Evolutionary conservation across 352 stramenopile genomes (phyloP).

Genomic region (Chrysophaeum taylorii): DNA sequence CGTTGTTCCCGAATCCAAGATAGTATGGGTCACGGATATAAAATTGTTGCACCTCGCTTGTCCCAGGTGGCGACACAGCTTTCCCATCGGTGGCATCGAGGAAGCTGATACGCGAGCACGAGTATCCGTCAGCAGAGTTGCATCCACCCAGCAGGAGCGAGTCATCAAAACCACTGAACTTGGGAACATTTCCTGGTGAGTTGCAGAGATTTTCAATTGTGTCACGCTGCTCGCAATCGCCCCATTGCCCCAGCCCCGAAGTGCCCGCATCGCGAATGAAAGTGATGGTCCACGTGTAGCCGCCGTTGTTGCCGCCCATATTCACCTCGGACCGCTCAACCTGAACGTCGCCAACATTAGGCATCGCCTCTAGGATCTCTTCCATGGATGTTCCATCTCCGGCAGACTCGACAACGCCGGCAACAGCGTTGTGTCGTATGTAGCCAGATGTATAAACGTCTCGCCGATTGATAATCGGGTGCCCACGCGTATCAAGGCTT

Average conservation of each 20-base stretch:
- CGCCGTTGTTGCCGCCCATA: slow-evolving; percentile 55
- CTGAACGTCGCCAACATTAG: slow-evolving; percentile 80
- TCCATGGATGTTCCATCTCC: slow-evolving; percentile 79
- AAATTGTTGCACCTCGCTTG: slow-evolving; percentile 36
- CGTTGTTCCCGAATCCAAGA: slow-evolving; percentile 23
- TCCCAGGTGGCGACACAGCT: slow-evolving; percentile 28
- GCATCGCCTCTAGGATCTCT: slow-evolving; percentile 83
- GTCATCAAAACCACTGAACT: slow-evolving; percentile 46
- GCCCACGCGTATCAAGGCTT: slow-evolving; percentile 60
- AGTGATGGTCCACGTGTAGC: slow-evolving; percentile 85
- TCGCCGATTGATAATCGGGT: slow-evolving; percentile 56
- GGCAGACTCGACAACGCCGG: slow-evolving; percentile 67
- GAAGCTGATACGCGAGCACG: slow-evolving; percentile 37
- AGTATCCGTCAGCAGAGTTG: slow-evolving; percentile 25
- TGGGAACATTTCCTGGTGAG: slow-evolving; percentile 75
- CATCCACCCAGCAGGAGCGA: slow-evolving; percentile 34
- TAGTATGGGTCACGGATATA: slow-evolving; percentile 41
- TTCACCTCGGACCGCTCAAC: slow-evolving; percentile 75
- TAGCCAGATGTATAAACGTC: slow-evolving; percentile 48
- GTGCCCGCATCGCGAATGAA: slow-evolving; percentile 75
- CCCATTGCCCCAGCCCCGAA: slow-evolving; percentile 29
- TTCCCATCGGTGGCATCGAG: slow-evolving; percentile 33
- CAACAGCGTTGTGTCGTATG: slow-evolving; percentile 83
- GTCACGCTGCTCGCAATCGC: slow-evolving; percentile 54
- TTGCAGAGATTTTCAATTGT: slow-evolving; percentile 64